Percentiles rank a stretch among this genome's conserved stretches.
Evolutionary conservation across 73 alveolate species (phyloP).

Genomic region (Loxodes magnus): DNA sequence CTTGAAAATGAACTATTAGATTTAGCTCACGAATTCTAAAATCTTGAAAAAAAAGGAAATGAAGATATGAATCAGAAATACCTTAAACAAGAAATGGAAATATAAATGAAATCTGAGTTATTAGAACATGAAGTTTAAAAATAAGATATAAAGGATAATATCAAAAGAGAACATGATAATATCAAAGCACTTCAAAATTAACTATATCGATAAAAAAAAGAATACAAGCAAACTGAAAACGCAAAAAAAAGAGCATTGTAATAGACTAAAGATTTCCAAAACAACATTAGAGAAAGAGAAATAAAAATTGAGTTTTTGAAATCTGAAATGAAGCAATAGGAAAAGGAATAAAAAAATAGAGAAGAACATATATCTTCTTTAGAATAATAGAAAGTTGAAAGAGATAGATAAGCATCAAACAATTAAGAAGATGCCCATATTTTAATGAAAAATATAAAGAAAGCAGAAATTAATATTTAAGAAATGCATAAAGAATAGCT

Average conservation of each 20-base stretch:
- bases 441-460: slow-evolving; percentile 31
- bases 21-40: slow-evolving; percentile 24
- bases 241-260: slow-evolving; percentile 28
- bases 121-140: slow-evolving; percentile 19
- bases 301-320: slow-evolving; percentile 50
- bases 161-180: slow-evolving; percentile 42
- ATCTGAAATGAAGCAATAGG: slow-evolving; percentile 37
- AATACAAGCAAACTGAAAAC: slow-evolving; percentile 42
- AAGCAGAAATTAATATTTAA: slow-evolving; percentile 48
- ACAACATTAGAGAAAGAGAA: slow-evolving; percentile 52
- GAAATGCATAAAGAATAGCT: slow-evolving; percentile 40
- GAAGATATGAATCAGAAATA: slow-evolving; percentile 29
- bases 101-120: slow-evolving; percentile 19
- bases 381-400: slow-evolving; percentile 27
- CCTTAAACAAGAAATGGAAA: slow-evolving; percentile 31
- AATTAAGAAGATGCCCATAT: slow-evolving; percentile 30
- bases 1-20: slow-evolving; percentile 2
- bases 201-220: slow-evolving; percentile 43
- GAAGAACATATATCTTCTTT: slow-evolving; percentile 37
- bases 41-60: slow-evolving; percentile 23
- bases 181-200: slow-evolving; percentile 36
- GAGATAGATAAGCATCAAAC: slow-evolving; percentile 27
- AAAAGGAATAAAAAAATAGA: slow-evolving; percentile 51
- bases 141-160: slow-evolving; percentile 25
- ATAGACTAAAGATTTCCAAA: slow-evolving; percentile 41